Conservation (phyloP, 768 basidiomycete genomes). For the Termitomyces sp. region DNA sequence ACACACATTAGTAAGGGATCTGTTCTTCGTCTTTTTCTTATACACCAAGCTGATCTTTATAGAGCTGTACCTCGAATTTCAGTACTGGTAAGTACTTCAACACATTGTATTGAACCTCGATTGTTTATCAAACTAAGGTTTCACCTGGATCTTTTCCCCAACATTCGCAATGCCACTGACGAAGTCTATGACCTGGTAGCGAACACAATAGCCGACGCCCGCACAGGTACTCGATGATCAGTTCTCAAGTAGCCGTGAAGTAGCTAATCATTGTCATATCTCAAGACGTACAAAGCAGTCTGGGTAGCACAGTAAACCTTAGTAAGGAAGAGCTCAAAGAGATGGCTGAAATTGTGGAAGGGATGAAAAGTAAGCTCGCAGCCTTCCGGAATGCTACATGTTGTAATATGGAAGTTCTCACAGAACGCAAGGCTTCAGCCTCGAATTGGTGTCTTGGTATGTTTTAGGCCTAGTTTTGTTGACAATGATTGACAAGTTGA, state of each 20-base stretch:
- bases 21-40: neutral
- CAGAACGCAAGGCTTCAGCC: neutral
- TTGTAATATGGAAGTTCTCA: neutral
- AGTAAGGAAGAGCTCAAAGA: conserved; percentile 5
- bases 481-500: no score
- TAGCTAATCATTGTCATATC: neutral
- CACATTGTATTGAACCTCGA: neutral
- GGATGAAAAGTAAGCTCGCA: conserved; percentile 1
- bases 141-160: conserved; percentile 11
- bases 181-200: conserved; percentile 1
- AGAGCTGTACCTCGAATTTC: conserved; percentile 7
- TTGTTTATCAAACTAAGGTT: neutral
- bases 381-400: no score
- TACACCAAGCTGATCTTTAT: neutral
- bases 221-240: conserved; percentile 3
- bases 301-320: conserved; percentile 3
- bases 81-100: conserved; percentile 6
- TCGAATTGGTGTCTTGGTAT: conserved; percentile 11
- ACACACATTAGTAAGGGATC: neutral
- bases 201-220: conserved; percentile 8
- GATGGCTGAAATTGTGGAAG: conserved; percentile 10
- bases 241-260: neutral
- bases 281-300: conserved; percentile 1
- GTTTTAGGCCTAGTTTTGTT: neutral
- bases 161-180: neutral